phyloP scores from a whole-genome alignment of 1,139 yeast genomes.

The Diutina catenulata region DNA sequence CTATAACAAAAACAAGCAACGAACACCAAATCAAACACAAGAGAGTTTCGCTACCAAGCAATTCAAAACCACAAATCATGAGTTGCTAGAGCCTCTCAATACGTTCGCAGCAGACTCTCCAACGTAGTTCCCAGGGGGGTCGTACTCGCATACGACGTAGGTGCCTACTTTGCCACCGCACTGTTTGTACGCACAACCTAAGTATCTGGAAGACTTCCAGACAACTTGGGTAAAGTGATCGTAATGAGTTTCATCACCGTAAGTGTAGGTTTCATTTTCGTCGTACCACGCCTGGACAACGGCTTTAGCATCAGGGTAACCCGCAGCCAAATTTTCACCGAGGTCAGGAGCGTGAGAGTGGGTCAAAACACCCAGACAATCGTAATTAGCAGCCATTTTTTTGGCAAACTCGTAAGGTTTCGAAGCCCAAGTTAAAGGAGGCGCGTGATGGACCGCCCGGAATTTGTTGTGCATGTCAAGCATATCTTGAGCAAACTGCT shows the following conservation, averaged over 20 bases:
- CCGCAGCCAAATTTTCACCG: constrained; percentile 36
- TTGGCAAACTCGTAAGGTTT: constrained; percentile 15
- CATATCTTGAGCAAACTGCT: constrained; percentile 16
- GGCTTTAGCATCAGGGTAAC: constrained; percentile 31
- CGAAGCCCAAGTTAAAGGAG: constrained; percentile 13
- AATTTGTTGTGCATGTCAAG: constrained; percentile 16
- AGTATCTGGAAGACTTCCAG: constrained; percentile 5
- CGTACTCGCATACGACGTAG: constrained; percentile 42
- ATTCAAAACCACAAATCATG: too few relatives aligned
- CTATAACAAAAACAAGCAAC: too few relatives aligned
- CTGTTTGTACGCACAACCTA: constrained; percentile 15
- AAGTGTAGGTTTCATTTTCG: constrained; percentile 13
- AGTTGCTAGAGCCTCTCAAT: too few relatives aligned
- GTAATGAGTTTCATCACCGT: constrained; percentile 11
- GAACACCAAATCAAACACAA: too few relatives aligned
- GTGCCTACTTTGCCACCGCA: constrained; percentile 35
- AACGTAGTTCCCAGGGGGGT: constrained; percentile 38
- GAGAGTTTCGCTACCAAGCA: too few relatives aligned
- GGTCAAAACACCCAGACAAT: constrained; percentile 16
- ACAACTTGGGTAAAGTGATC: constrained; percentile 6
- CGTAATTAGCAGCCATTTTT: constrained; percentile 15
- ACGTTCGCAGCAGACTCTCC: constrained; percentile 44
- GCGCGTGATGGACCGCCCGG: constrained; percentile 15
- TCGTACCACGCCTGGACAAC: constrained; percentile 47
- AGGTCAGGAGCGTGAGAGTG: constrained; percentile 16